Base-by-base conservation (phyloP, 768 basidiomycete species). In the Tulasnella sp. region DNA sequence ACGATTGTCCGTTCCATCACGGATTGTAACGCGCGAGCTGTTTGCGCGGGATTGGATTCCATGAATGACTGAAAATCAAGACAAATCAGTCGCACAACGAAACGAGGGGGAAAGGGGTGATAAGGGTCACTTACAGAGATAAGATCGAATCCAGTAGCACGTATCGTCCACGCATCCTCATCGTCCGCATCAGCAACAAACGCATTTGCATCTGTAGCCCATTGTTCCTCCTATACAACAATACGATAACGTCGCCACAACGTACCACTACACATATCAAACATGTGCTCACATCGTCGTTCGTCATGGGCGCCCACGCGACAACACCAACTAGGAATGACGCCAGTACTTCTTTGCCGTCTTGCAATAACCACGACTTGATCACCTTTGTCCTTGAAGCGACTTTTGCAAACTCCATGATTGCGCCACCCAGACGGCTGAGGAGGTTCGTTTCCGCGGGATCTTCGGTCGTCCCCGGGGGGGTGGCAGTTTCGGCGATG, bases 151-250 rank as follows among this genome's bases (percentile, higher is more conserved):
- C 83, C 83, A 3, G 88, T 85, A 2, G 88, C 78, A 34, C 96
- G 77, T 32, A 90, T 76, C 54, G 86, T 87, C 65, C 91, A 93
- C 52, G 86, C 80, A 1, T 82, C 82, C 60, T 94, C 91, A 59
- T 97, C 94, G 53, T 96, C 90, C 65, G 97, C 93, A 66, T 98
- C 90, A 23, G 85, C 84, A 29, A 98, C 82, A 65, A 98, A 98
- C 2, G 84, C 80, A 63, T 98, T 97, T 3, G 88, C 82, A 63
- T 96, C 86, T 52, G 75, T 79, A 2, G 81, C 78, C 94, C 94
- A 98, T 14, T 80, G 84, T 29, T 92, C 89, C 66, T 92, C 91
- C 91, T 97, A 60, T 11, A 43, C 14, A 15, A 9, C 39, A 19
- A 29, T n/a, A 27, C 36, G 48, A 37, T 27, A 25, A 58, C 53